Evolutionary conservation across 225 moss, liverwort and hornwort genomes (phyloP).

Genomic region (Takakia lepidozioides): DNA sequence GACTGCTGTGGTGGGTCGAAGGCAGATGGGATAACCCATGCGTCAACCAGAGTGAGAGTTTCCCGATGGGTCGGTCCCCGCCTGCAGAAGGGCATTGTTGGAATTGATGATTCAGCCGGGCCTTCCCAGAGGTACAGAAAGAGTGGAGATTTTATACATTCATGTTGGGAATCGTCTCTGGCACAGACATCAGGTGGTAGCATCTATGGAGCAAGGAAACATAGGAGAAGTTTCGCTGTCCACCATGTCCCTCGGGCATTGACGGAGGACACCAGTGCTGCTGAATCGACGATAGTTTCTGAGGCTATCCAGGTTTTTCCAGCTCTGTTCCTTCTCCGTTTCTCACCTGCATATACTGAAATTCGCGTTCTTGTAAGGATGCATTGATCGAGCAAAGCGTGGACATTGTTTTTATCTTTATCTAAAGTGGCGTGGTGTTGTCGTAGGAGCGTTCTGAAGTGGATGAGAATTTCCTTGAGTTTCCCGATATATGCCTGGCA

Average conservation of each 20-base stretch:
- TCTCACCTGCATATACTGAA: neutral
- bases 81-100: too few species aligned
- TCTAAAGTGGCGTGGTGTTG: neutral
- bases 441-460: neutral
- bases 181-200: neutral
- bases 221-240: neutral
- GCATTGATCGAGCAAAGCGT: neutral
- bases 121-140: too few species aligned
- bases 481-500: neutral
- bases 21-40: too few species aligned
- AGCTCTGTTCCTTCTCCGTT: neutral
- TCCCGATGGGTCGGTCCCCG: too few species aligned
- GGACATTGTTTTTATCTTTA: too few species aligned
- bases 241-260: conserved; percentile 11
- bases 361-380: neutral
- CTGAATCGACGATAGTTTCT: conserved; percentile 7
- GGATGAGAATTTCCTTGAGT: neutral
- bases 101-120: too few species aligned
- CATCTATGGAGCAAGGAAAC: neutral
- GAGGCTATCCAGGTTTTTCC: conserved; percentile 14
- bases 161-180: too few species aligned
- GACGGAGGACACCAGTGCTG: conserved; percentile 18
- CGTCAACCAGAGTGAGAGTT: too few species aligned
- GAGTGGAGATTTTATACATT: too few species aligned
- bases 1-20: too few species aligned